phyloP scores from a whole-genome alignment of 306 rosid genomes.

The Trifolium dubium region DNA sequence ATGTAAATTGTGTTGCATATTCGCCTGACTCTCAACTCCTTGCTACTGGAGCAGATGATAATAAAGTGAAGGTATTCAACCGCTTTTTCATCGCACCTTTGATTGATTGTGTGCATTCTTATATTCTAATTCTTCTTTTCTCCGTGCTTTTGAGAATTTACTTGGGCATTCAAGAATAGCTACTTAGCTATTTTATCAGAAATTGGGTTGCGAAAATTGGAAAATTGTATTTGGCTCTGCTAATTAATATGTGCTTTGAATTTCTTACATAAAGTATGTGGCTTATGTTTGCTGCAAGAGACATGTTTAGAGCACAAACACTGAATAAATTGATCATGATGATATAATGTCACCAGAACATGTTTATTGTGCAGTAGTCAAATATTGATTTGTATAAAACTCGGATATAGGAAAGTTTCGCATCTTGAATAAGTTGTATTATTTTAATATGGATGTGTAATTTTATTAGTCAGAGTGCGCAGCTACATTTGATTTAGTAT shows the following conservation, averaged over 20 bases:
- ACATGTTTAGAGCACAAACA: not conserved
- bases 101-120: not conserved
- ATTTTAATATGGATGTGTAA: not conserved
- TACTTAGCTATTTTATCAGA: too few species aligned
- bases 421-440: not conserved
- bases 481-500: not conserved
- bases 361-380: not conserved
- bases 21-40: constrained; percentile 82
- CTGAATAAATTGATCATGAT: not conserved
- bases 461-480: not conserved
- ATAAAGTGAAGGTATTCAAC: constrained; percentile 83
- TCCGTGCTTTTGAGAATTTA: too few species aligned
- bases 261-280: not conserved
- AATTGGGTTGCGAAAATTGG: too few species aligned
- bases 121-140: too few species aligned
- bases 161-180: too few species aligned
- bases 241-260: too few species aligned
- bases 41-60: constrained; percentile 98
- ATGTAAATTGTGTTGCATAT: constrained; percentile 85
- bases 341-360: not conserved
- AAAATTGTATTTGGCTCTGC: not conserved
- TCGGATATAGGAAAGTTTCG: not conserved
- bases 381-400: not conserved
- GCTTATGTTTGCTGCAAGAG: too few species aligned
- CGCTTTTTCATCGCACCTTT: not conserved